Base-by-base conservation (phyloP, 1,284 basidiomycete genomes). In the Ceratobasidium papillatum region DNA sequence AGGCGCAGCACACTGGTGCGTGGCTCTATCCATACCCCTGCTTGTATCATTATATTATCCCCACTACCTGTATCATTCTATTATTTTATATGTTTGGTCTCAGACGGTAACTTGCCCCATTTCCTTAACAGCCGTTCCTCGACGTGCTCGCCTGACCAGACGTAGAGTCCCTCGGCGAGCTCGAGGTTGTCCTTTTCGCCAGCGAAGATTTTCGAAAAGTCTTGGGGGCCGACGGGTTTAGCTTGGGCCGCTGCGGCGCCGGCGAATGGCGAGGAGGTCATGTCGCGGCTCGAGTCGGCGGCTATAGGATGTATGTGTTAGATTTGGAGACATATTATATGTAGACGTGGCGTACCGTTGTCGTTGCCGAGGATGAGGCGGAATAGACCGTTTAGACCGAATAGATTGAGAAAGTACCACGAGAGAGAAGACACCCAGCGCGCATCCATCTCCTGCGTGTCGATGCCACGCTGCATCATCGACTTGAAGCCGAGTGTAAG, bases 331-430 rank as follows among this genome's bases (percentile, higher is more conserved):
- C 7, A 63, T 19, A 25, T 2, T 41, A 27, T 64, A n/a, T 36
- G 38, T n/a, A 45, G 22, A 19, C 19, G 43, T 62, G 34, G 84
- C 91, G 80, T 79, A 97, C 96, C 88, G 80, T 98, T 97, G 76
- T 96, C 94, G 62, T 89, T 89, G 8, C 98, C 98, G 75, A 99
- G 90, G 71, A 99, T 89, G 72, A 99, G 90, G 75, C 93, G 91
- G 85, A 98, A 99, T 14, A 99, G 84, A 19, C 96, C 96, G 80
- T 98, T 99, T 75, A 99, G 85, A 71, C 98, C 98, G 81, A 99
- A 99, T 82, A 99, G 94, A 85, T 98, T 99, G 79, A 99, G 89
- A 84, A 99, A 99, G 84, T 99, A 99, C 98, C 98, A 99, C 36
- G 95, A 97, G 75, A 99, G 86, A 11, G 96, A 98, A 14, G 97